Evolutionary conservation across 2,329 filamentous ascomycete species (phyloP).

Genomic region (Pseudopyrenochaeta lycopersici): DNA sequence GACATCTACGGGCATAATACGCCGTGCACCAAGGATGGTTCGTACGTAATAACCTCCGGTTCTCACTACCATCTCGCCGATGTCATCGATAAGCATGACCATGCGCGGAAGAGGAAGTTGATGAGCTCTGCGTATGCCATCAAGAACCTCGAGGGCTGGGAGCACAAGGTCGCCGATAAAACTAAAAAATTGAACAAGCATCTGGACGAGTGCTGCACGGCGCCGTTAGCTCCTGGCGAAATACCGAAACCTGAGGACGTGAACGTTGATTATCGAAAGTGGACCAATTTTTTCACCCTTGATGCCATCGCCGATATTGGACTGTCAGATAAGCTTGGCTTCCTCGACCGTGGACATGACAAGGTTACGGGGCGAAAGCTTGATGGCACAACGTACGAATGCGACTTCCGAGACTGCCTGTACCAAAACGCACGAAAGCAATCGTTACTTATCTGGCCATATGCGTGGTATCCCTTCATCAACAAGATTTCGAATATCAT

Average conservation of each 20-base stretch:
- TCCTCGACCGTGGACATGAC: slow-evolving; percentile 62
- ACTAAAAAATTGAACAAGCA: slow-evolving; percentile 55
- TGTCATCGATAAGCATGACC: slow-evolving; percentile 61
- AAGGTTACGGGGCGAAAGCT: slow-evolving; percentile 53
- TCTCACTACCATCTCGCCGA: slow-evolving; percentile 63
- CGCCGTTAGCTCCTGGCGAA: slow-evolving; percentile 36
- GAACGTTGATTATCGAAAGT: slow-evolving; percentile 61
- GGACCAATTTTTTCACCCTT: slow-evolving; percentile 65
- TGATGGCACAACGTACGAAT: slow-evolving; percentile 58
- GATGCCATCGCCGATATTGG: slow-evolving; percentile 67
- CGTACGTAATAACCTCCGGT: slow-evolving; percentile 58
- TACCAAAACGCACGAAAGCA: slow-evolving; percentile 62
- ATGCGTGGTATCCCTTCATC: slow-evolving; percentile 60
- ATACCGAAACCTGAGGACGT: slow-evolving; percentile 50
- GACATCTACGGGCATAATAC: slow-evolving; percentile 63
- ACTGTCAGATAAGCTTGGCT: slow-evolving; percentile 60
- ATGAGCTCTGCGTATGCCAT: slow-evolving; percentile 62
- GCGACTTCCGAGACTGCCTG: slow-evolving; percentile 61
- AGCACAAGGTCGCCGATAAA: slow-evolving; percentile 65
- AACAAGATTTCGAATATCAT: slow-evolving; percentile 59
- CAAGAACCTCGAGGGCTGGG: slow-evolving; percentile 65
- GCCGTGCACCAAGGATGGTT: slow-evolving; percentile 60
- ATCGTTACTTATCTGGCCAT: slow-evolving; percentile 60
- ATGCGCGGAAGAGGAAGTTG: slow-evolving; percentile 61
- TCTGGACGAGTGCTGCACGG: slow-evolving; percentile 55